A percentile compares a stretch with the other conserved stretches of the same genome.
phyloP scores from a whole-genome alignment of 2,329 filamentous ascomycete genomes.

The Phialophora verrucosa region DNA sequence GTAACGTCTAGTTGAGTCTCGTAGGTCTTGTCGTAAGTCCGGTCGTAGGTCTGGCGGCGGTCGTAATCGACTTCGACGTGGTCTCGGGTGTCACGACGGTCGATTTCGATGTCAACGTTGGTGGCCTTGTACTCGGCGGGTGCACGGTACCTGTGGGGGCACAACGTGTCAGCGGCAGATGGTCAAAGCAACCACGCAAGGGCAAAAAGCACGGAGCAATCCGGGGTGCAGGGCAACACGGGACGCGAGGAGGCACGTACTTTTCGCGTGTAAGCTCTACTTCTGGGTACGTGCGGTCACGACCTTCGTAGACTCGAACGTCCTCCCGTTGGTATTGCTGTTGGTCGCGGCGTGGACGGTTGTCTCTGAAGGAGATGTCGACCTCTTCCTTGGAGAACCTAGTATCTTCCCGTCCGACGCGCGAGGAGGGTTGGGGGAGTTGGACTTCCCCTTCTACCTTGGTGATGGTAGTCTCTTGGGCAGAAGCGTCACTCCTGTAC shows the following conservation, averaged over 20 bases:
- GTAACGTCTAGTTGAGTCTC: constrained; percentile 56
- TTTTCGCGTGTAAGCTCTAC: constrained; percentile 59
- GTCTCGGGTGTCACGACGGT: constrained; percentile 44
- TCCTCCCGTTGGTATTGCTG: constrained; percentile 54
- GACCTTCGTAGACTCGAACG: constrained; percentile 46
- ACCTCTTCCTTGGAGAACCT: constrained; percentile 76
- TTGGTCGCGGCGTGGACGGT: constrained; percentile 66
- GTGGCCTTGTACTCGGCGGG: constrained; percentile 42
- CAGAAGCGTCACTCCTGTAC: constrained; percentile 79
- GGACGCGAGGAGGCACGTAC: constrained; percentile 48
- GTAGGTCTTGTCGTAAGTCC: constrained; percentile 22
- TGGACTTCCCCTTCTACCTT: constrained; percentile 91
- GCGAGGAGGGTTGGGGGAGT: constrained; percentile 68
- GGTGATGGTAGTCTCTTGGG: constrained; percentile 67
- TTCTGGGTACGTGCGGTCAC: constrained; percentile 51
- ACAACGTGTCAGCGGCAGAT: constrained; percentile 35
- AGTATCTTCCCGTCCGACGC: constrained; percentile 99
- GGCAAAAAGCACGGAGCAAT: constrained; percentile 18
- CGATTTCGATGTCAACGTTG: constrained; percentile 52
- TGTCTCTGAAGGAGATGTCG: constrained; percentile 77
- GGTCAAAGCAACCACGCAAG: constrained; percentile 38
- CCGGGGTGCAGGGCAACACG: constrained; percentile 33
- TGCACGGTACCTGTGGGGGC: constrained; percentile 36
- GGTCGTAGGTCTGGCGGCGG: constrained; percentile 30
- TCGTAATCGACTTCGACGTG: constrained; percentile 33